phyloP scores from a whole-genome alignment of 768 basidiomycete genomes.

The Tulasnella sp. region DNA sequence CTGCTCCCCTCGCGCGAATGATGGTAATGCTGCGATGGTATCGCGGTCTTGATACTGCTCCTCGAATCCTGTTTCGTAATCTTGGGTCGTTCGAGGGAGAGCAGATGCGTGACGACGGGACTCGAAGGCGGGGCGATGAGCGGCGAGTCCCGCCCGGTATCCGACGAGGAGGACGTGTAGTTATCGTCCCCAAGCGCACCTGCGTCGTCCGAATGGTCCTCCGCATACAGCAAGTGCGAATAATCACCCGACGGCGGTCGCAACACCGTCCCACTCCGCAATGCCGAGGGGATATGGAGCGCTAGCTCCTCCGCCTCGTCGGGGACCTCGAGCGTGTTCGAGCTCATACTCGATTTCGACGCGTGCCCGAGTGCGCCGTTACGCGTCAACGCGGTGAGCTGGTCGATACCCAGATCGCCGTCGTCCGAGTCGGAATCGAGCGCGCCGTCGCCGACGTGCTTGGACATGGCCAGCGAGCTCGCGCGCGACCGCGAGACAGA shows the following conservation, averaged over 20 bases:
- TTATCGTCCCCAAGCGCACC: constrained; percentile 17
- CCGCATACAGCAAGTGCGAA: not conserved
- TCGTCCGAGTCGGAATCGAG: constrained; percentile 5
- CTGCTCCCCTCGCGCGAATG: not conserved
- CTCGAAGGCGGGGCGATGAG: constrained; percentile 11
- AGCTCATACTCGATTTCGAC: not conserved
- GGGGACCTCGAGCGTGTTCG: not conserved
- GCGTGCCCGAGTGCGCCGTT: too few relatives aligned
- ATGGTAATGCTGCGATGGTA: constrained; percentile 11
- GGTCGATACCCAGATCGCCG: not conserved
- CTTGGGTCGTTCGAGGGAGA: not conserved
- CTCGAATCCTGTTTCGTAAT: constrained; percentile 41
- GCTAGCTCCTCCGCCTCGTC: constrained; percentile 9
- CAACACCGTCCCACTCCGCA: too few relatives aligned
- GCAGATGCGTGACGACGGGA: not conserved
- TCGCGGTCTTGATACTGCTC: constrained; percentile 60
- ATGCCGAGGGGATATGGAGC: not conserved
- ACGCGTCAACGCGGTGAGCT: not conserved
- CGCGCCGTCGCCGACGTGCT: constrained; percentile 15
- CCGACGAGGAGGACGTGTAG: constrained; percentile 13
- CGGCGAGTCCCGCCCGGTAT: not conserved
- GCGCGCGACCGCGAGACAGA: constrained; percentile 1
- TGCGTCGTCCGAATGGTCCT: constrained; percentile 10
- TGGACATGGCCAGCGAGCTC: constrained; percentile 4
- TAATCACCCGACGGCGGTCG: too few relatives aligned